Conservation (phyloP, 495 filamentous ascomycete genomes). For the Aspergillus kassunensis region DNA sequence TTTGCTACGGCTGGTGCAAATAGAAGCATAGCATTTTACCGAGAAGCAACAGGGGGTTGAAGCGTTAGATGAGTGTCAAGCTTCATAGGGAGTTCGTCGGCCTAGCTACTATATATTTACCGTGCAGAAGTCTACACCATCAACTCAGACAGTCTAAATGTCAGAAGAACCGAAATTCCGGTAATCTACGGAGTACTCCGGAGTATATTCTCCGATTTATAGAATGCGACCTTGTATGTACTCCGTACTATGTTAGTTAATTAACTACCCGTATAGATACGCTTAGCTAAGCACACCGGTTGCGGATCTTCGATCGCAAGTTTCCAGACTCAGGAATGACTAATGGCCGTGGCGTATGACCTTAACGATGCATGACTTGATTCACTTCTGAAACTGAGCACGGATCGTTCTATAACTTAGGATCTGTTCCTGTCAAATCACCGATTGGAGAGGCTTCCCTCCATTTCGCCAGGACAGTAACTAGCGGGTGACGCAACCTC, state of each 20-base stretch:
- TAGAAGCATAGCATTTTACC: conserved; percentile 77
- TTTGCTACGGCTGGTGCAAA: conserved; percentile 85
- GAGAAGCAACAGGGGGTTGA: conserved; percentile 79
- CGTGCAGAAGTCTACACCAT: too few species aligned
- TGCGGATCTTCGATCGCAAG: conserved; percentile 33
- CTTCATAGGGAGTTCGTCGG: too few species aligned
- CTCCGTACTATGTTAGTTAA: too few species aligned
- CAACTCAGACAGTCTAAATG: not conserved
- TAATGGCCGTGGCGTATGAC: not conserved
- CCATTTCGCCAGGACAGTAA: not conserved
- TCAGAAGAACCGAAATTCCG: too few species aligned
- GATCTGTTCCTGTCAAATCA: not conserved
- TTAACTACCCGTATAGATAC: not conserved
- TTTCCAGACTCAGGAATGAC: not conserved
- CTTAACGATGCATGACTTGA: conserved; percentile 6
- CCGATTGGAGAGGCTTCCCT: not conserved
- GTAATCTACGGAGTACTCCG: too few species aligned
- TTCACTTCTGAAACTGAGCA: conserved; percentile 37
- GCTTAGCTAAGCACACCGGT: conserved; percentile 31
- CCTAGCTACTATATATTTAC: too few species aligned
- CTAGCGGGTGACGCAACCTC: not conserved
- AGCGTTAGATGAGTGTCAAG: not conserved
- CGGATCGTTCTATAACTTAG: conserved; percentile 31
- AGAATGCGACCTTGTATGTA: too few species aligned
- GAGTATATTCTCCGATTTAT: too few species aligned